Base-by-base conservation (phyloP, 345 rosid species). In the Boechera stricta region DNA sequence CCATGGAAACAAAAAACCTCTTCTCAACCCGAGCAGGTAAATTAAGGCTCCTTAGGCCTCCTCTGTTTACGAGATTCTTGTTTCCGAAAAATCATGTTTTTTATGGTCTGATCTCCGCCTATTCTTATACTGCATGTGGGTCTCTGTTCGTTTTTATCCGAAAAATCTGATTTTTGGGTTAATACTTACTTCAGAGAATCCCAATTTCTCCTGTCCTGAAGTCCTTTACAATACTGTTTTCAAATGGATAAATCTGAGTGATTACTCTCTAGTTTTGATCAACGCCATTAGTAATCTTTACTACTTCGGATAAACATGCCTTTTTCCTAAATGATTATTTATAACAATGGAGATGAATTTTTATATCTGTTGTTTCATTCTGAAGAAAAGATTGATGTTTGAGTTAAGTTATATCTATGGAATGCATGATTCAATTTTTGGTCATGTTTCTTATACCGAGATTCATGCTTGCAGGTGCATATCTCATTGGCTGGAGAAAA, bases 401-500 rank as follows among this genome's bases (percentile, higher is more conserved):
- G 42, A 13, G 31, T 15, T 32, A 38, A 21, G 5, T 38, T 71
- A 11, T 44, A 41, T 48, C 10, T 51, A 57, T 28, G 24, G 13
- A 71, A 11, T 35, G 49, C 45, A 24, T 59, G 52, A 51, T 39
- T 12, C 15, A 21, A 57, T 48, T 58, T 64, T 28, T 52, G 35
- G 70, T 76, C 18, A 1, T 65, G 6, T 52, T 68, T 76, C 21
- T 82, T 76, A 77, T 85, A 93, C 91, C 86, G 70, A 92, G 87
- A 74, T 83, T 83, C 31, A 71, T 90, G 10, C 73, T 36, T 72
- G 39, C 39, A 80, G 83, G 80, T 80, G 47, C 83, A 80, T 44
- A 36, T 80, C 44, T 89, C 96, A 1, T 69, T 94, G 81, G 99
- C 99, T 35, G 98, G 98, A 77, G 93, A 91, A 15, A 87, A 87